Evolutionary conservation across 805 yeast species (phyloP).

Genomic region (Cyberlindnera sargentensis): DNA sequence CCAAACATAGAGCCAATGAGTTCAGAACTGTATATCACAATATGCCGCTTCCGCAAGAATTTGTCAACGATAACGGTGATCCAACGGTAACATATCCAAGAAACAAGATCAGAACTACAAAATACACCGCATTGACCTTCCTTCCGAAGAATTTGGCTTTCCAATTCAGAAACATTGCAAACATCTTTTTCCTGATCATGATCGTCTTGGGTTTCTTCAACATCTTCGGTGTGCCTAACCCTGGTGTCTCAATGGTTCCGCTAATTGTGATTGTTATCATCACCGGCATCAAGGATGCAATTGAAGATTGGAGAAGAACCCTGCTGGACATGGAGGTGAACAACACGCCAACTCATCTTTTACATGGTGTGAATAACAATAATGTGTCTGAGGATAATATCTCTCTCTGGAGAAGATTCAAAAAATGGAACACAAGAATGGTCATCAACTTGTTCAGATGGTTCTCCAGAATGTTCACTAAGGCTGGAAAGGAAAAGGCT

Average conservation of each 20-base stretch:
- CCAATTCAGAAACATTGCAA: constrained; percentile 88
- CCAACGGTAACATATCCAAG: constrained; percentile 64
- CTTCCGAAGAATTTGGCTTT: constrained; percentile 74
- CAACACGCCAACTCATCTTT: constrained; percentile 63
- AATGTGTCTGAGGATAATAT: constrained; percentile 60
- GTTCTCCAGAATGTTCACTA: constrained; percentile 19
- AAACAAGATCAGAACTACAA: constrained; percentile 91
- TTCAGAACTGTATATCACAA: constrained; percentile 53
- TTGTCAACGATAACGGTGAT: constrained; percentile 52
- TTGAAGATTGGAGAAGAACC: constrained; percentile 76
- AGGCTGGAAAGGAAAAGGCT: constrained; percentile 31
- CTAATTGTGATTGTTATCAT: constrained; percentile 68
- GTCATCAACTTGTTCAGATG: constrained; percentile 5
- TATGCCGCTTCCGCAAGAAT: constrained; percentile 49
- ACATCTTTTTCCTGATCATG: constrained; percentile 74
- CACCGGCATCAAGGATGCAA: constrained; percentile 73
- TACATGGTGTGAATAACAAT: constrained; percentile 46
- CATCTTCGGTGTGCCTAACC: constrained; percentile 77
- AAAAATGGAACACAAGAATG: constrained; percentile 40
- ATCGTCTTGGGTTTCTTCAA: constrained; percentile 72
- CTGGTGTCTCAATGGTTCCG: constrained; percentile 70
- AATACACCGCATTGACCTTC: constrained; percentile 86
- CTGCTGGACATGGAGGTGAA: constrained; percentile 66
- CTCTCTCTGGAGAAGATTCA: constrained; percentile 62
- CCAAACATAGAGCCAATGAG: constrained; percentile 32